phyloP scores from a whole-genome alignment of 1,139 yeast species.

The Scheffersomyces parashehatae region DNA sequence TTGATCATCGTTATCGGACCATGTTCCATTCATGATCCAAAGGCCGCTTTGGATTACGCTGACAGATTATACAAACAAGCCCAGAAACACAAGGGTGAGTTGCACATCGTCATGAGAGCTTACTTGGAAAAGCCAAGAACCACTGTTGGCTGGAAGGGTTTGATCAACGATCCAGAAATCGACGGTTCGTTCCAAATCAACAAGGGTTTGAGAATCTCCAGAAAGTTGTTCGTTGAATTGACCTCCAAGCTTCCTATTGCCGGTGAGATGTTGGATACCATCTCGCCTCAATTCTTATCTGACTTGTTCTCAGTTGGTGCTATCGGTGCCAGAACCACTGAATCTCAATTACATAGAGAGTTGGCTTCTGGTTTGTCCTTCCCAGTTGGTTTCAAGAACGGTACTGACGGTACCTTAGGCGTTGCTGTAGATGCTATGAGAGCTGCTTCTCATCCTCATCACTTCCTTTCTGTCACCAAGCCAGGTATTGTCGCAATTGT shows the following conservation, averaged over 20 bases:
- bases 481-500: conserved; percentile 96
- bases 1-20: conserved; percentile 88
- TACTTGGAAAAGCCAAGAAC: conserved; percentile 98
- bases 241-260: conserved; percentile 87
- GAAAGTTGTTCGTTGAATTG: conserved; percentile 82
- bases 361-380: conserved; percentile 93
- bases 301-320: conserved; percentile 95
- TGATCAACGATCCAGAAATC: conserved; percentile 94
- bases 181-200: conserved; percentile 92
- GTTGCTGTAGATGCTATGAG: conserved; percentile 94
- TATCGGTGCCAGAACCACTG: conserved; percentile 98
- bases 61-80: conserved; percentile 63
- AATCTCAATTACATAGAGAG: conserved; percentile 96
- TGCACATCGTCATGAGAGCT: conserved; percentile 92
- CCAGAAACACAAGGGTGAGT: conserved; percentile 69
- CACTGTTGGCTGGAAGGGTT: conserved; percentile 98
- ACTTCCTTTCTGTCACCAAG: conserved; percentile 95
- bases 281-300: conserved; percentile 94
- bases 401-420: conserved; percentile 92
- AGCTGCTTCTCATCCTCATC: conserved; percentile 92
- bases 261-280: conserved; percentile 96
- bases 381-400: conserved; percentile 98
- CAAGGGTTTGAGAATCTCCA: conserved; percentile 86
- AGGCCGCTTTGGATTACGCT: conserved; percentile 88
- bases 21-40: conserved; percentile 92